Evolutionary conservation across 129 eudicot genomes (phyloP).

Genomic region (Flaveria trinervia): DNA sequence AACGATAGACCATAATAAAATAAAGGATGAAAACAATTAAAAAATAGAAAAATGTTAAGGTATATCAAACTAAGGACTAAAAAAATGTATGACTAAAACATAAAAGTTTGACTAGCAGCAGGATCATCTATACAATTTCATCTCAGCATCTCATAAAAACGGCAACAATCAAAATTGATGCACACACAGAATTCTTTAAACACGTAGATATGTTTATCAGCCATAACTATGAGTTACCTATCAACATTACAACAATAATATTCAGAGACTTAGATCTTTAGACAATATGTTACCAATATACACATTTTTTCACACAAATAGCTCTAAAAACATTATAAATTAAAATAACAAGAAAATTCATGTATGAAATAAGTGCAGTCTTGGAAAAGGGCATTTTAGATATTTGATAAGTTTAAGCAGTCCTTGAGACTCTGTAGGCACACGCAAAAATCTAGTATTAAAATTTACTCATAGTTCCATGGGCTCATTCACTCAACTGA

Average conservation of each 20-base stretch:
- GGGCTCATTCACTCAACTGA: neutral
- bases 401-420: neutral
- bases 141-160: neutral
- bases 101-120: neutral
- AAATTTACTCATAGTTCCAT: neutral
- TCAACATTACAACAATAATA: neutral
- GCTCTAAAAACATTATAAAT: neutral
- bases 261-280: neutral
- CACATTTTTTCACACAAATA: neutral
- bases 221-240: constrained; percentile 5
- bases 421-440: neutral
- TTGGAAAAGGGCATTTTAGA: neutral
- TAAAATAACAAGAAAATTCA: neutral
- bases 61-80: neutral
- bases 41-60: neutral
- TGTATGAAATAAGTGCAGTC: neutral
- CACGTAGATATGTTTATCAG: neutral
- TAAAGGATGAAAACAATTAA: neutral
- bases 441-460: neutral
- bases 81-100: neutral
- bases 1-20: neutral
- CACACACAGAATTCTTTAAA: neutral
- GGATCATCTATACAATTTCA: neutral
- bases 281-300: neutral
- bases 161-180: neutral